Evolutionary conservation across 2,329 filamentous ascomycete genomes (phyloP).

Genomic region (Fusarium falciforme): DNA sequence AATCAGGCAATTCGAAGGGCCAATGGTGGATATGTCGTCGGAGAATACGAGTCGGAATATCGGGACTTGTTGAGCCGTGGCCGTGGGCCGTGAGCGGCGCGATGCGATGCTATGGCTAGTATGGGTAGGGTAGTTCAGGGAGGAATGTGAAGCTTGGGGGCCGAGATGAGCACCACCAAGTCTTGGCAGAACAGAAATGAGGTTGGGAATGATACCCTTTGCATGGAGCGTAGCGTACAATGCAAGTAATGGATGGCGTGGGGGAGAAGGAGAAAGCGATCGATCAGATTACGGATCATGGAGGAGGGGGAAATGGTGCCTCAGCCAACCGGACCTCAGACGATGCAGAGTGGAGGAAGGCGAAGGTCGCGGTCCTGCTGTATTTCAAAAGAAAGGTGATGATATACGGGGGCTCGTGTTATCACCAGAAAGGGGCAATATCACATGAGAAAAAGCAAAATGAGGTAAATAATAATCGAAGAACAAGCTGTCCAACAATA

Average conservation of each 20-base stretch:
- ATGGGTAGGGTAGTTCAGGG: neutral
- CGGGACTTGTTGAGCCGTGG: slow-evolving; percentile 1
- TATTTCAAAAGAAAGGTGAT: neutral
- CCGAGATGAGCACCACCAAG: neutral
- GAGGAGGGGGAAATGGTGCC: neutral
- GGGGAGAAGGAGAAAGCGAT: neutral
- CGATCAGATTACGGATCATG: slow-evolving; percentile 8
- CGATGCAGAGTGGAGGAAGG: neutral
- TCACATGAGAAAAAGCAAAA: neutral
- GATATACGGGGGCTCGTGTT: neutral
- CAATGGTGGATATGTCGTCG: neutral
- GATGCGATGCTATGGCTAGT: neutral
- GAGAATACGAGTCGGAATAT: slow-evolving; percentile 1
- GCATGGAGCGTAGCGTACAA: neutral
- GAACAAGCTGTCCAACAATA: neutral
- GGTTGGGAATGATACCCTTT: neutral
- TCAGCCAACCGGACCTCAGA: neutral
- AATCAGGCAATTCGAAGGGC: neutral
- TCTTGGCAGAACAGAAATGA: neutral
- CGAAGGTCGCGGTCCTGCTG: neutral
- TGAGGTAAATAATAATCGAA: neutral
- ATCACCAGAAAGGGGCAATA: neutral
- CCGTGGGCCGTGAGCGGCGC: neutral
- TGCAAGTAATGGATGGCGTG: slow-evolving; percentile 3
- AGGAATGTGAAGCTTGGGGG: slow-evolving; percentile 2